A percentile compares a stretch with the other conserved stretches of the same genome.
These are phyloP conservation scores for Aurinia saxatilis DNA, from an alignment of 345 rosid species.

Conservation along the genomic window DNA sequence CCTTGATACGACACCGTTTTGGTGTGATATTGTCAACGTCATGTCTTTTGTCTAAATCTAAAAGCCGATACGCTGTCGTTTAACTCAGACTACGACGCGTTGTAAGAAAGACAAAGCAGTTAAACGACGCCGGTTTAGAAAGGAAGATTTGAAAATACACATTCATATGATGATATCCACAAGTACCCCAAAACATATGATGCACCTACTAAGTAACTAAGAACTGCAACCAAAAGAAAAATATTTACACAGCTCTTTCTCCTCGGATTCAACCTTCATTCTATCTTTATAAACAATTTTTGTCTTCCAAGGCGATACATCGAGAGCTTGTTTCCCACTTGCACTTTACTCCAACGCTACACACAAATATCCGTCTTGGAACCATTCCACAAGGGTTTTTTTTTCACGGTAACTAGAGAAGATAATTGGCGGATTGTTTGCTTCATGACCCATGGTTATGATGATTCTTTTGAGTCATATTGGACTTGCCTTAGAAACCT, in stretches of 20 bases:
- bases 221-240: neutral
- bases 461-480: constrained; percentile 12
- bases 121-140: neutral
- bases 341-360: constrained; percentile 4
- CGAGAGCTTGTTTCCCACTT: neutral
- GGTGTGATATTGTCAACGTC: too few species aligned
- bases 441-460: neutral
- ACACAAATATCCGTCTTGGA: neutral
- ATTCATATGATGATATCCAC: constrained; percentile 2
- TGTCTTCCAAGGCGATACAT: constrained; percentile 6
- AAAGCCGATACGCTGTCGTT: too few species aligned
- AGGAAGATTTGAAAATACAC: neutral
- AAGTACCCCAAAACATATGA: constrained; percentile 3
- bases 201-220: neutral
- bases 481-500: constrained; percentile 34
- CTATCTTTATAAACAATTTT: constrained; percentile 21
- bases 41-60: too few species aligned
- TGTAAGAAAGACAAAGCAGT: neutral
- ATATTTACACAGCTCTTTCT: constrained; percentile 20
- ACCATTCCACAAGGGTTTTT: neutral
- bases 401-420: neutral
- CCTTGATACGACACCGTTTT: neutral
- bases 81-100: too few species aligned
- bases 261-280: constrained; percentile 6
- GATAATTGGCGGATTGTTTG: neutral